phyloP scores from a whole-genome alignment of 2,329 filamentous ascomycete species.

The Sporothrix pallida region DNA sequence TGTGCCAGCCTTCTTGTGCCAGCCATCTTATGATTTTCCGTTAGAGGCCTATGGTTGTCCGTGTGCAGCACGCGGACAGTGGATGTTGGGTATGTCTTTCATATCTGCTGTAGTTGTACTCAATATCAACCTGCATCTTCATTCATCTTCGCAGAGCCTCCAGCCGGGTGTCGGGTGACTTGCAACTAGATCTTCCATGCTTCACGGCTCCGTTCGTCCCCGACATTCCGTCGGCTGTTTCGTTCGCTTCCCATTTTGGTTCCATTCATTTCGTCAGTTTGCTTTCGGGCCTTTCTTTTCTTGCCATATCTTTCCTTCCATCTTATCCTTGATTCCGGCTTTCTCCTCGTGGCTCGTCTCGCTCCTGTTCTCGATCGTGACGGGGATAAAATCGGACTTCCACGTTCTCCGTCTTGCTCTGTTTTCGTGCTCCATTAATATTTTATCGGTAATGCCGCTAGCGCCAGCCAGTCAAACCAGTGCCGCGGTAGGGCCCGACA shows the following conservation, averaged over 20 bases:
- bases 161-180: too few relatives aligned
- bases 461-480: slow-evolving; percentile 26
- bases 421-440: not conserved
- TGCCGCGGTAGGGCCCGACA: slow-evolving; percentile 33
- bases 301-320: too few relatives aligned
- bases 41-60: too few relatives aligned
- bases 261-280: not conserved
- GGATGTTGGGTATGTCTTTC: too few relatives aligned
- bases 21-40: too few relatives aligned
- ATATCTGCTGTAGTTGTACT: too few relatives aligned
- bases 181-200: not conserved
- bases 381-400: slow-evolving; percentile 8
- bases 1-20: too few relatives aligned
- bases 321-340: not conserved
- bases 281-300: not conserved
- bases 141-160: too few relatives aligned
- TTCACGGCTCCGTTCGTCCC: not conserved
- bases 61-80: too few relatives aligned
- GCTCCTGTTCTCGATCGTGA: not conserved
- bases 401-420: not conserved
- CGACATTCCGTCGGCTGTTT: not conserved
- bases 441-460: slow-evolving; percentile 31
- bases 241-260: not conserved
- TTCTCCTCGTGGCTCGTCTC: not conserved
- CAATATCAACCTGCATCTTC: too few relatives aligned